These are phyloP conservation scores for Kwoniella dendrophila DNA, from an alignment of 768 basidiomycete species.

Conservation along the genomic window DNA sequence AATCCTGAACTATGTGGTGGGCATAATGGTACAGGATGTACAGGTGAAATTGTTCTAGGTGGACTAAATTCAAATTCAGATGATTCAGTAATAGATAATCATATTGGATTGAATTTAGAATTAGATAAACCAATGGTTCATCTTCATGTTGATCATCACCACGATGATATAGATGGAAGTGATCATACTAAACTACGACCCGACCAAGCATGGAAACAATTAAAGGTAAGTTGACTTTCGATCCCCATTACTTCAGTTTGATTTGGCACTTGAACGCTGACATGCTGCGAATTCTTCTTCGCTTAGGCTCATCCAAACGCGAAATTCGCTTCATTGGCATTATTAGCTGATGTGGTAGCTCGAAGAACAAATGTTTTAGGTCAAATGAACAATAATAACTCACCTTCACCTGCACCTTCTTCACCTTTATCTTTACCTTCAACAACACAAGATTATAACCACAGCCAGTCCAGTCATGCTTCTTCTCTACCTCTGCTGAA, in stretches of 20 bases:
- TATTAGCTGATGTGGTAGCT: slow-evolving; percentile 55
- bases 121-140: slow-evolving; percentile 10
- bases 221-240: slow-evolving; percentile 39
- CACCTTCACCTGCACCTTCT: background rate
- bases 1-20: slow-evolving; percentile 36
- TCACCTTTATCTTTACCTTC: slow-evolving; percentile 8
- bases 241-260: background rate
- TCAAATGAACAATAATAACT: slow-evolving; percentile 8
- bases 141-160: slow-evolving; percentile 10
- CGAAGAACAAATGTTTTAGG: slow-evolving; percentile 41
- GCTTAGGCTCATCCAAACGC: slow-evolving; percentile 53
- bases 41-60: slow-evolving; percentile 18
- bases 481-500: background rate
- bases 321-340: slow-evolving; percentile 44
- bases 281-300: background rate
- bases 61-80: background rate
- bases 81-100: background rate
- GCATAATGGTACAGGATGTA: slow-evolving; percentile 22
- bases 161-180: background rate
- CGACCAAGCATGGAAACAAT: slow-evolving; percentile 54
- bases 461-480: background rate
- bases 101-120: background rate
- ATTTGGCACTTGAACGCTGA: background rate
- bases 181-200: slow-evolving; percentile 38
- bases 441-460: background rate